Base-by-base conservation (phyloP, 257 asterid genomes). In the Rauvolfia tetraphylla region DNA sequence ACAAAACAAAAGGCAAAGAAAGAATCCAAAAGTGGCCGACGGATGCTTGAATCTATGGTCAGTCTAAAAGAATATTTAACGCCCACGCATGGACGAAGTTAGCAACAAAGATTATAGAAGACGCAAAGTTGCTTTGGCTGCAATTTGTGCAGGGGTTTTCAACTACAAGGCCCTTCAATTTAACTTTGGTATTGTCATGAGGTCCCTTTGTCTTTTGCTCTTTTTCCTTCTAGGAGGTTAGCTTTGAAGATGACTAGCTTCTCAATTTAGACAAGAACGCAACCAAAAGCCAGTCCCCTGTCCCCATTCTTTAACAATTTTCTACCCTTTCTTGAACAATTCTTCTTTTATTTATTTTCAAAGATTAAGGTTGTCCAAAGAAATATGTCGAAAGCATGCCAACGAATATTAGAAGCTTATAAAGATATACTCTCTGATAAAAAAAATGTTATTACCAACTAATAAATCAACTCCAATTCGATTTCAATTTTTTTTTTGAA, bases 241-340 rank as follows among this genome's bases (percentile, higher is more conserved):
- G 34, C 66, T 27, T 58, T 58, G 62, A 56, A 22, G 62, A 56
- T 56, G 1, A 6, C 3, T 22, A n/a, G 29, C 62, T 56, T n/a
- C 12, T 29, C 18, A 56, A 33, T 33, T 63, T 63, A 34, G 44
- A 63, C 25, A 56, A 5, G 5, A 22, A n/a, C 48, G 33, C 34
- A 53, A 53, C 67, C 49, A 34, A 72, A 56, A 18, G 34, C 67
- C 51, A 29, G 1, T 20, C 27, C 34, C 0, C 3, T 72, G 27
- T 36, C 62, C 67, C 62, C 62, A 34, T 54, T n/a, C 67, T 72
- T 34, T 54, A 34, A 54, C 38, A 36, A 54, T 72, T n/a, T 34
- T 6, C 69, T 22, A 1, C 44, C 2, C 48, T 65, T 65, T 65
- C 25, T 65, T 34, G 5, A 34, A 18, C 27, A 34, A 17, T 20